Conservation (phyloP, 495 filamentous ascomycete genomes). For the Elasticomyces elasticus region DNA sequence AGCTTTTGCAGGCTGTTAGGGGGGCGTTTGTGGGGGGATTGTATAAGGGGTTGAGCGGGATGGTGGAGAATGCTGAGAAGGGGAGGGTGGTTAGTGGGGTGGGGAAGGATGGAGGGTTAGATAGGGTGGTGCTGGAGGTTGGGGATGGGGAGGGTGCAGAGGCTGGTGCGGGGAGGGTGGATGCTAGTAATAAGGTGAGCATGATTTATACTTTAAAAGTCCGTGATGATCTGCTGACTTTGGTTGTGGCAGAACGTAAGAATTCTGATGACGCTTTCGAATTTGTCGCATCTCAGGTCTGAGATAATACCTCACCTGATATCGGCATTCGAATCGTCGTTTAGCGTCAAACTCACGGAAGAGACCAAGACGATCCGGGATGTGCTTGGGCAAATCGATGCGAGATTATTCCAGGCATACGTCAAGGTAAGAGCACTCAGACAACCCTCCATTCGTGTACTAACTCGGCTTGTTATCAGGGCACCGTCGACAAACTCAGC, state of each 20-base stretch:
- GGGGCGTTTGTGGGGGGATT: slow-evolving; percentile 81
- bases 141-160: neutral
- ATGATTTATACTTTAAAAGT: too few relatives aligned
- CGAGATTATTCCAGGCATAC: slow-evolving; percentile 81
- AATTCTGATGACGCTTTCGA: slow-evolving; percentile 84
- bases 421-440: slow-evolving; percentile 38
- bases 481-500: slow-evolving; percentile 52
- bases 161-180: slow-evolving; percentile 28
- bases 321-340: slow-evolving; percentile 75
- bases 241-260: slow-evolving; percentile 62
- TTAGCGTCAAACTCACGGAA: slow-evolving; percentile 82
- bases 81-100: slow-evolving; percentile 51
- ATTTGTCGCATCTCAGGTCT: slow-evolving; percentile 67
- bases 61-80: slow-evolving; percentile 90
- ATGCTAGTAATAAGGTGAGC: slow-evolving; percentile 63
- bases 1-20: slow-evolving; percentile 75
- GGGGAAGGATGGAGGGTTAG: slow-evolving; percentile 32
- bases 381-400: slow-evolving; percentile 79
- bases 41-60: slow-evolving; percentile 82
- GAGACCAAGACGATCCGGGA: slow-evolving; percentile 83
- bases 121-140: slow-evolving; percentile 15
- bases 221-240: too few relatives aligned
- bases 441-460: neutral
- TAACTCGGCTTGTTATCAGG: slow-evolving; percentile 26
- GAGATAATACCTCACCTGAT: slow-evolving; percentile 75